A percentile compares a stretch with the other conserved stretches of the same genome.
These are phyloP conservation scores for Nemania abortiva DNA, from an alignment of 2,329 filamentous ascomycete genomes.

Conservation along the genomic window DNA sequence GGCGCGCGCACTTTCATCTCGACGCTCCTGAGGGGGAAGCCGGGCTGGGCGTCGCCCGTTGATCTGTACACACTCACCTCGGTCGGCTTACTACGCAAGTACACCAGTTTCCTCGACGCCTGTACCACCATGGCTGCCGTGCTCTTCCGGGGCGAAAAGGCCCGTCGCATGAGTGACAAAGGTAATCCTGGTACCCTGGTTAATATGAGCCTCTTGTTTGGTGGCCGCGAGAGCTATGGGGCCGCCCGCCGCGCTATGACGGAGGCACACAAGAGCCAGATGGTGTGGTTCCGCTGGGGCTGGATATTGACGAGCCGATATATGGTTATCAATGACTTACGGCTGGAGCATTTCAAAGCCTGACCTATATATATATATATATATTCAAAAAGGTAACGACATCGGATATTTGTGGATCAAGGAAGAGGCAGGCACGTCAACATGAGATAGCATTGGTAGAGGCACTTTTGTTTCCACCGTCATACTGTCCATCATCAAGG, in stretches of 20 bases:
- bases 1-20: conserved; percentile 81
- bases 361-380: conserved; percentile 22
- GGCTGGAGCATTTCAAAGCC: conserved; percentile 59
- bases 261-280: conserved; percentile 90
- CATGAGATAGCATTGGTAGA: not conserved
- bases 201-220: conserved; percentile 75
- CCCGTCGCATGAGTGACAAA: conserved; percentile 46
- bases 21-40: conserved; percentile 71
- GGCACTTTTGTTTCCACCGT: not conserved
- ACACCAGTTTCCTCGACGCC: conserved; percentile 80
- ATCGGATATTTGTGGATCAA: not conserved
- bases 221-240: conserved; percentile 64
- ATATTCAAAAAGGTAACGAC: not conserved
- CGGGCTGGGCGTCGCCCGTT: conserved; percentile 78
- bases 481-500: not conserved
- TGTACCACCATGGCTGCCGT: conserved; percentile 75
- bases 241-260: conserved; percentile 89
- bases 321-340: conserved; percentile 94
- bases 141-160: conserved; percentile 55
- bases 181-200: conserved; percentile 72
- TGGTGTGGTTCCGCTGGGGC: conserved; percentile 98
- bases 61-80: conserved; percentile 87
- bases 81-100: conserved; percentile 82
- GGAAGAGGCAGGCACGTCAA: not conserved
- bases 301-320: conserved; percentile 94